phyloP scores from a whole-genome alignment of 257 asterid species.

The Penstemon newberryi region DNA sequence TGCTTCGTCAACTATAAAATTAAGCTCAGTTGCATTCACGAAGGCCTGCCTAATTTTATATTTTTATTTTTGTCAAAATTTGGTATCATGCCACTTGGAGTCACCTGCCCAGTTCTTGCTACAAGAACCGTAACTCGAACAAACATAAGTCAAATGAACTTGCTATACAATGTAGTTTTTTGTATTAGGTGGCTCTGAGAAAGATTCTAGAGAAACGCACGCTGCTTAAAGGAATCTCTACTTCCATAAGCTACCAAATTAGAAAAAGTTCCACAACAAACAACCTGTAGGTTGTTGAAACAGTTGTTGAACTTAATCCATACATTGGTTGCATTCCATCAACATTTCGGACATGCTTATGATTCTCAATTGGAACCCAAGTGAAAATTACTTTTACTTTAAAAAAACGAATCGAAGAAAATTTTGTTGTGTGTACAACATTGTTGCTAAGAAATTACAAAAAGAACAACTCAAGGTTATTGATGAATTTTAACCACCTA shows the following conservation, averaged over 20 bases:
- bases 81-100: slow-evolving; percentile 49
- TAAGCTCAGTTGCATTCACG: slow-evolving; percentile 43
- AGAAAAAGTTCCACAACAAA: background rate
- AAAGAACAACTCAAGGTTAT: too few species aligned
- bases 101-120: background rate
- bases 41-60: slow-evolving; percentile 43
- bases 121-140: background rate
- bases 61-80: background rate
- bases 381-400: too few species aligned
- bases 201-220: slow-evolving; percentile 26
- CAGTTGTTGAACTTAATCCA: slow-evolving; percentile 26
- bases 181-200: background rate
- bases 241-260: slow-evolving; percentile 26
- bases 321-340: background rate
- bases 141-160: too few species aligned
- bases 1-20: slow-evolving; percentile 38
- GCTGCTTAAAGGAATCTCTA: slow-evolving; percentile 27
- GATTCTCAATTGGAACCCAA: too few species aligned
- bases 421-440: too few species aligned
- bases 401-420: too few species aligned
- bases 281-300: slow-evolving; percentile 18
- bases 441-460: too few species aligned
- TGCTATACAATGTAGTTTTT: background rate
- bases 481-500: too few species aligned
- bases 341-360: too few species aligned